These are phyloP conservation scores for Phytophthora pinifolia DNA, from an alignment of 352 stramenopile genomes.

Conservation along the genomic window DNA sequence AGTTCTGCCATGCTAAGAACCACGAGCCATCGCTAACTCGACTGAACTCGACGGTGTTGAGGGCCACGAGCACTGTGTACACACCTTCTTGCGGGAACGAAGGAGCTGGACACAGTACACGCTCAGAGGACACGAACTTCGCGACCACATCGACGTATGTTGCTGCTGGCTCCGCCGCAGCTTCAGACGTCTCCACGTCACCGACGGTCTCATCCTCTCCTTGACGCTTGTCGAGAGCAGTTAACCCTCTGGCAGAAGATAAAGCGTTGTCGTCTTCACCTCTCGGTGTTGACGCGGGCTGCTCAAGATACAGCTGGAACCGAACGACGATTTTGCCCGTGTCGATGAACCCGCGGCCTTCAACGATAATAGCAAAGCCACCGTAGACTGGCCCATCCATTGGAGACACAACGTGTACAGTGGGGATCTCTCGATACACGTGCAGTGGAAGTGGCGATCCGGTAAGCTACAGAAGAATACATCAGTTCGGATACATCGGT, in stretches of 20 bases:
- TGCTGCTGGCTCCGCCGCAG: not conserved
- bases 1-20: constrained; percentile 86
- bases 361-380: constrained; percentile 56
- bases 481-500: not conserved
- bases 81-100: constrained; percentile 65
- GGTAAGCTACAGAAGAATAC: constrained; percentile 49
- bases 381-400: constrained; percentile 82
- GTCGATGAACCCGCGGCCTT: constrained; percentile 64
- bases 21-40: constrained; percentile 49
- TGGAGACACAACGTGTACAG: constrained; percentile 41
- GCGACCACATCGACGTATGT: constrained; percentile 24
- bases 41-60: constrained; percentile 75
- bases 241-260: not conserved
- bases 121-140: constrained; percentile 52
- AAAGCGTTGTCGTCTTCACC: constrained; percentile 10
- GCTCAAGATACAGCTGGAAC: constrained; percentile 48
- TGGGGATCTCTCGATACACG: constrained; percentile 52
- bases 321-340: constrained; percentile 60
- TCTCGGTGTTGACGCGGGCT: constrained; percentile 13
- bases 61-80: constrained; percentile 59
- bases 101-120: constrained; percentile 46
- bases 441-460: constrained; percentile 46
- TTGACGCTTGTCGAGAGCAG: constrained; percentile 11
- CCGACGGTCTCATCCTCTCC: not conserved
- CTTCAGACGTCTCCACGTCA: not conserved